phyloP scores from a whole-genome alignment of 139 green algal species.

The Mesostigma viride region DNA sequence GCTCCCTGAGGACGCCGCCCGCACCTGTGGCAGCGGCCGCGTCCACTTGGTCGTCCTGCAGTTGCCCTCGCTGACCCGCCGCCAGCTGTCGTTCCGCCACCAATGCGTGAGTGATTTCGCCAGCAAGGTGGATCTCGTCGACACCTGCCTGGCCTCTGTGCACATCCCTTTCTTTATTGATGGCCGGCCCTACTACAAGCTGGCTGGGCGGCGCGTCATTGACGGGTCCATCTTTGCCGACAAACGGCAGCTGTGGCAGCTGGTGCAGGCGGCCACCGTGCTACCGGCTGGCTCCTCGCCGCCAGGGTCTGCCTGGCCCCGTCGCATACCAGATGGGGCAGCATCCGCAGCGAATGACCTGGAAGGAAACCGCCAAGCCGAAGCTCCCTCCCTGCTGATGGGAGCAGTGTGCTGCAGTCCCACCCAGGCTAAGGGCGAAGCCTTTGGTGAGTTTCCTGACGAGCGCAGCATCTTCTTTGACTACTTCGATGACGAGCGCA shows the following conservation, averaged over 20 bases:
- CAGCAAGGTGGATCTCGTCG: constrained; percentile 44
- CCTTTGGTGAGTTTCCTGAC: constrained; percentile 17
- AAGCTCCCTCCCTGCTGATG: neutral
- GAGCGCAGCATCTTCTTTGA: constrained; percentile 6
- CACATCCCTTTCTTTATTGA: constrained; percentile 65
- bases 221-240: constrained; percentile 41
- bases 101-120: constrained; percentile 35
- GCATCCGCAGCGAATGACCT: too few species aligned
- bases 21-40: constrained; percentile 32
- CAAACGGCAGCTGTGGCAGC: neutral
- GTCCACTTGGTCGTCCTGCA: constrained; percentile 21
- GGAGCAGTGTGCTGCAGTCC: neutral
- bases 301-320: neutral
- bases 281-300: neutral
- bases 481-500: constrained; percentile 6
- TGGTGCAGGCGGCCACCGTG: neutral
- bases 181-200: constrained; percentile 27
- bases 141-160: constrained; percentile 40
- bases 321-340: neutral
- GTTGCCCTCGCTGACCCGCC: constrained; percentile 12
- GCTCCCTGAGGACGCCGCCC: constrained; percentile 48
- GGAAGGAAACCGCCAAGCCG: neutral
- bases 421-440: constrained; percentile 2
- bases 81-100: constrained; percentile 4
- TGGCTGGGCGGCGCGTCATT: constrained; percentile 33